Conservation (phyloP, 2,329 filamentous ascomycete species). For the Venturia pyrina region DNA sequence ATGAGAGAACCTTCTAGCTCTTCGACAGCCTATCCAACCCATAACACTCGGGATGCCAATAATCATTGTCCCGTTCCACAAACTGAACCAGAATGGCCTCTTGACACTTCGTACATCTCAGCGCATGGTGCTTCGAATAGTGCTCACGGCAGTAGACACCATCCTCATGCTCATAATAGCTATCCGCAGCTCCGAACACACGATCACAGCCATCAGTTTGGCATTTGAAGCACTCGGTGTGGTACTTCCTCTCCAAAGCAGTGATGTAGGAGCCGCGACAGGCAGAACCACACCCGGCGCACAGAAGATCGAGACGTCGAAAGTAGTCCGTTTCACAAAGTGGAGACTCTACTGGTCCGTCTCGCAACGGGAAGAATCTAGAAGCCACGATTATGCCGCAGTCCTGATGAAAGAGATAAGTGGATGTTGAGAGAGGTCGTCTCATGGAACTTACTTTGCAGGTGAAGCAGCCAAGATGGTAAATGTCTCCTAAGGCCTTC, state of each 20-base stretch:
- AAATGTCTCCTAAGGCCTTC: conserved; percentile 83
- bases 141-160: conserved; percentile 98
- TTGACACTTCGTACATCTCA: conserved; percentile 91
- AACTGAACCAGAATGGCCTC: conserved; percentile 98
- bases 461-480: conserved; percentile 95
- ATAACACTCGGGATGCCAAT: conserved; percentile 99
- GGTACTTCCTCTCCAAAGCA: conserved; percentile 92
- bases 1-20: not conserved
- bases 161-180: conserved; percentile 96
- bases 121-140: conserved; percentile 96
- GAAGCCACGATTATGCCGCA: conserved; percentile 95
- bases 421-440: not conserved
- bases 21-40: not conserved
- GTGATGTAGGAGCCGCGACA: conserved; percentile 97
- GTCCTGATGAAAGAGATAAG: conserved; percentile 49
- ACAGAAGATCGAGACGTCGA: conserved; percentile 81
- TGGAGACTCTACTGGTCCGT: conserved; percentile 81
- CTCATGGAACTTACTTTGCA: conserved; percentile 61
- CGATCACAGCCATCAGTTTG: conserved; percentile 62
- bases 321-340: conserved; percentile 98
- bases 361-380: conserved; percentile 96
- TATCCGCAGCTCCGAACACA: conserved; percentile 96
- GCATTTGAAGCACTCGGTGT: conserved; percentile 98
- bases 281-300: conserved; percentile 83
- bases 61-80: conserved; percentile 95